Evolutionary conservation across 2,329 filamentous ascomycete species (phyloP).

Genomic region (Penicillium sp.): DNA sequence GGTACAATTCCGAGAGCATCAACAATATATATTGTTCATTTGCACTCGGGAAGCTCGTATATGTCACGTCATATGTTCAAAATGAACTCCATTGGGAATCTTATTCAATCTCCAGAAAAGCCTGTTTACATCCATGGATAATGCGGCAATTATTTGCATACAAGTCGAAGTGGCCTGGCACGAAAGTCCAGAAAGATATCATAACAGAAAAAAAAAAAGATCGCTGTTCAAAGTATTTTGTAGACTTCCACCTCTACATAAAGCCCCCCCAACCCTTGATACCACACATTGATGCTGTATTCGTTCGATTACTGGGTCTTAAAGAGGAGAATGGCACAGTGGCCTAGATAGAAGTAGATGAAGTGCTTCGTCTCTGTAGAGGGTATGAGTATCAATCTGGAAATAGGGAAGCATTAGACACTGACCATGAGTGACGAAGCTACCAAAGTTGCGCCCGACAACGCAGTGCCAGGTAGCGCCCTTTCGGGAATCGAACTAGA

Average conservation of each 20-base stretch:
- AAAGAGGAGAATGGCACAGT: slow-evolving; percentile 97
- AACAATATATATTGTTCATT: background rate
- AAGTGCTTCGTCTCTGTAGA: slow-evolving; percentile 93
- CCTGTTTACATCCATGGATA: slow-evolving; percentile 18
- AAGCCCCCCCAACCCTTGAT: background rate
- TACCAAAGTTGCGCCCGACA: slow-evolving; percentile 96
- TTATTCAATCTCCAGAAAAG: background rate
- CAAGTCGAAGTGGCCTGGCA: slow-evolving; percentile 6
- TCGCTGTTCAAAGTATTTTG: slow-evolving; percentile 13
- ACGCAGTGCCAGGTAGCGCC: slow-evolving; percentile 99
- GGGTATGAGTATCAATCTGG: slow-evolving; percentile 7
- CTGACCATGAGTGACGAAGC: slow-evolving; percentile 95
- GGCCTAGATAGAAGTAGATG: slow-evolving; percentile 99
- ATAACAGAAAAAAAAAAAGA: slow-evolving; percentile 12
- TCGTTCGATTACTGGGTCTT: slow-evolving; percentile 76
- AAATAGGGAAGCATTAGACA: background rate
- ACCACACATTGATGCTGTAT: background rate
- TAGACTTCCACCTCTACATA: background rate
- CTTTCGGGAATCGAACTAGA: slow-evolving; percentile 91
- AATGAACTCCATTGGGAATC: background rate
- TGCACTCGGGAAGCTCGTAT: background rate
- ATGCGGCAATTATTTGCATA: slow-evolving; percentile 4
- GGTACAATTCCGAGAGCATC: background rate
- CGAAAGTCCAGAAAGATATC: slow-evolving; percentile 6
- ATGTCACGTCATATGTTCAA: background rate